Evolutionary conservation across 257 asterid species (phyloP), one percentile per base, ranked within the genome.

Genomic region (Avicennia marina): DNA sequence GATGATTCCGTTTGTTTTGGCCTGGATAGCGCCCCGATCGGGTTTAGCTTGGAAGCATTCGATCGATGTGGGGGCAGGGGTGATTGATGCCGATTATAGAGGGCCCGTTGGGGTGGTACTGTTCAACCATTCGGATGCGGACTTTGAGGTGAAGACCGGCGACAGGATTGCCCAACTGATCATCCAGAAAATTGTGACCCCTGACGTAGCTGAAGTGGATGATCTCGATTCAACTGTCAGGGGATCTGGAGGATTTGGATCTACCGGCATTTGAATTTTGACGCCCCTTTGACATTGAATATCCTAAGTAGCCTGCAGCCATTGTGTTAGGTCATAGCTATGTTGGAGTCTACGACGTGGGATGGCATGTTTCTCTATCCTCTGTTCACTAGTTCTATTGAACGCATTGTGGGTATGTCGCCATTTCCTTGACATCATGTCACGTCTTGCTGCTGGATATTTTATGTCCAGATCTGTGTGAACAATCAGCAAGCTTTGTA

Each of bases 31-130:
- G 11, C 94, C 95, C 1, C 66, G 94, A 21, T 88, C 95, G 13
- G 96, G 96, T 5, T 54, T 91, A 70, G 58, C 98, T 1, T 88
- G 89, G 95, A 91, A 91, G 76, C 78, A 83, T 27, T 83, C 95
- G 2, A 76, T 88, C 4, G 96, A 91, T 34, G 95, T 91, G 1
- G 95, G 94, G 6, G 98, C 98, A 1, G 96, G 98, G 3, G 98
- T 91, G 56, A 79, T 91, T 10, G 98, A 91, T 53, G 98, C 96
- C 0, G 95, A 91, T 33, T 81, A 77, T 66, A 76, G 87, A 7
- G 80, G 83, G 3, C 87, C 83, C 0, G 74, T 79, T 27, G 81
- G 83, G 4, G 90, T 79, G 73, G 75, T 84, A 50, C 49, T 80
- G 74, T 83, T 72, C 58, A 77, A 80, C 50, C 78, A 77, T 66